Base-by-base conservation (phyloP, 805 yeast species). In the Ogataea sp. region DNA sequence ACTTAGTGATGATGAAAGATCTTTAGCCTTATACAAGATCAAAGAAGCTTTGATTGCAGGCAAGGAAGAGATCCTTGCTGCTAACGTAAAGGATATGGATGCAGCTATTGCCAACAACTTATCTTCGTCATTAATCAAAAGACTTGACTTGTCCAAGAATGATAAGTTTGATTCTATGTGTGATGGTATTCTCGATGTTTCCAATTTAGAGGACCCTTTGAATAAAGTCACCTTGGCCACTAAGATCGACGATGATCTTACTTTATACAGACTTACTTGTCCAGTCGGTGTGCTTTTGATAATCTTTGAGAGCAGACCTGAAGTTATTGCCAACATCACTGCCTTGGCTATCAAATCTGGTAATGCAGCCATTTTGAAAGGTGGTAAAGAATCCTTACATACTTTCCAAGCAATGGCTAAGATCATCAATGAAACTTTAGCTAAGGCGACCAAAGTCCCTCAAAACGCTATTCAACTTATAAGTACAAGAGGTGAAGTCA, bases 281-380 rank as follows among this genome's bases (percentile, higher is more conserved):
- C 98, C 99, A 13, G 88, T 93, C 5, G 99, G 99, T 16, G 97
- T 87, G 0, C 62, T 93, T 34, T 68, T 93, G 44, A 88, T 93
- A 34, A 94, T 93, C 40, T 93, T 93, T 59, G 99, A 93, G 62
- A 78, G 95, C 24, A 75, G 99, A 54, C 99, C 99, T 29, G 99
- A 93, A 59, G 98, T 93, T 10, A 93, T 93, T 66, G 98, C 98
- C 39, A 94, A 93, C 58, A 93, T 93, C 53, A 83, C 96, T 13
- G 93, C 98, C 0, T 70, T 93, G 52, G 96, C 97, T 16, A 80
- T 93, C 57, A 93, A 94, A 60, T 87, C 96, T 2, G 97, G 97
- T 36, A 93, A 93, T 58, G 84, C 97, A 8, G 98, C 97, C 37
- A 93, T 93, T 41, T 71, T 93, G 55, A 93, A 93, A 63, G 98